Evolutionary conservation across 768 basidiomycete genomes (phyloP), one percentile per base, ranked within the genome.

Genomic region (Ramaria sp.): DNA sequence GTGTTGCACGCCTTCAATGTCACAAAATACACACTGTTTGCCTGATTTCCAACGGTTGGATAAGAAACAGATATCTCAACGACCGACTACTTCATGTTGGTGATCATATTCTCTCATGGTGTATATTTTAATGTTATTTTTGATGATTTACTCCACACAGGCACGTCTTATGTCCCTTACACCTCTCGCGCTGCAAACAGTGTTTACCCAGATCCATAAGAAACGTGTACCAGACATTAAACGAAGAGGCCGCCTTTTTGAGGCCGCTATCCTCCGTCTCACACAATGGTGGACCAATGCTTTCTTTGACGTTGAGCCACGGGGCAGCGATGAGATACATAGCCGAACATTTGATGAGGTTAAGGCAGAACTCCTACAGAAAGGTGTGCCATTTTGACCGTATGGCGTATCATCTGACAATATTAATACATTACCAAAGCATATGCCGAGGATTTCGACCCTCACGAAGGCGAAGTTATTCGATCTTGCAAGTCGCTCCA

Each of bases 1-100:
- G 93, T 12, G 70, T 83, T 39, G 65, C 82, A 8, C 77, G 93
- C 32, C 78, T 94, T 44, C 78, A 85, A 55, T 82, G 80, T 52
- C 95, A 98, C 71, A 94, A 95, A 68, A 72, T 91, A 13, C 96
- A 99, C 61, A 88, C 91, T 8, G 69, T 94, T 10, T 71, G 78
- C n/a, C 73, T 96, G 13, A 75, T 98, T 12, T 77, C 78, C 13
- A 90, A 84, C 63, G 88, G 83, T 4, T 67, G 73, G 43, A 67
- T 79, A 20, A 78, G 96, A 38, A 98, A 99, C 63, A 71, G 70
- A 56, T 95, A 88, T 86, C 62, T 90, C 13, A 92, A 89, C 52
- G 88, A 96, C 61, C 69, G 73, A 1, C 69, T 95, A 10, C 71
- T 98, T 27, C 91, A 95, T 62, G 94, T 92, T 63, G 50, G 81